Base-by-base conservation (phyloP, 2,329 filamentous ascomycete genomes). In the Thelonectria olida region DNA sequence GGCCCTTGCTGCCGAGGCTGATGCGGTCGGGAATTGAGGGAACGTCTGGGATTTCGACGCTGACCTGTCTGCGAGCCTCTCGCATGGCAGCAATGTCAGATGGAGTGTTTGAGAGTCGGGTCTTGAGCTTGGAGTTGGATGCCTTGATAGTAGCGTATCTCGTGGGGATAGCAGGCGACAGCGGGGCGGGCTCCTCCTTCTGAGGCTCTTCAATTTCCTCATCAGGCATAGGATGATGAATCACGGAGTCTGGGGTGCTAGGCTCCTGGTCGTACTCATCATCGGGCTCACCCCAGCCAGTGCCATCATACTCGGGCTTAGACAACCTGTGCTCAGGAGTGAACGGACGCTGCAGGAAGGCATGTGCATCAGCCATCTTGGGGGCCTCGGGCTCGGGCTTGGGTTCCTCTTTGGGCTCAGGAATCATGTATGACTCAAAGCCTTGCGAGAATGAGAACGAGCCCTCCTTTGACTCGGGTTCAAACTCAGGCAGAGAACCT, bases 61-160 rank as follows among this genome's bases (percentile, higher is more conserved):
- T 97, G 67, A 97, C 92, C 72, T 94, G 88, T 62, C 94, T 88
- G 66, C 95, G 89, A 67, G 92, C 88, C 68, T 95, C 92, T 41
- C 93, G 90, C 93, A 98, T 97, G 5, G 91, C 85, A 57, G 88
- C 82, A 50, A 95, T 80, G 75, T 98, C 95, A 1, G 92, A 90
- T 2, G 93, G 94, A 0, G 94, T 97, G 38, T 93, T 88, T 2
- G 95, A 97, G 15, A 93, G 88, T 31, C 95, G 87, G 0, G 94
- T 96, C 82, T 97, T 97, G 39, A 98, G 84, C 76, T 90, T 93
- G 10, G 92, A 92, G 7, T 93, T 92, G 20, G 91, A 89, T 8
- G 93, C 91, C 76, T 95, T 96, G 79, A 98, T 94, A 0, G 95
- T 97, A 5, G 95, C 93, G 48, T 92, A 81, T 47, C 89, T 87